Percentiles rank a stretch among this genome's conserved stretches.
These are phyloP conservation scores for Bondarzewia mesenterica DNA, from an alignment of 1,284 basidiomycete genomes.

Conservation along the genomic window DNA sequence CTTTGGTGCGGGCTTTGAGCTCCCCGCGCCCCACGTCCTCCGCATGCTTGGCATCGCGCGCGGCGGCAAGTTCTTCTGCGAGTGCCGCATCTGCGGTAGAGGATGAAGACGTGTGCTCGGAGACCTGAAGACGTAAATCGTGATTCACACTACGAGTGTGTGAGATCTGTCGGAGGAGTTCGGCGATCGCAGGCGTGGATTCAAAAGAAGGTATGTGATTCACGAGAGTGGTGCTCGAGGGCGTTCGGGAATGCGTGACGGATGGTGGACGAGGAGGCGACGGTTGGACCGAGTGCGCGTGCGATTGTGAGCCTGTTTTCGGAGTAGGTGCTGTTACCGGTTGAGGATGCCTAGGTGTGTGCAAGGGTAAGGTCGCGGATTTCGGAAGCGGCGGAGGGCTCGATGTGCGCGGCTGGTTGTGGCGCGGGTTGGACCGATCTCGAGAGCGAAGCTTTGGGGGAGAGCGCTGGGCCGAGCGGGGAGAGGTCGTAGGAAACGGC, in stretches of 20 bases:
- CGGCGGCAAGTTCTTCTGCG: slow-evolving; percentile 65
- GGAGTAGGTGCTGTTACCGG: background rate
- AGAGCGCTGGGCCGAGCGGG: slow-evolving; percentile 7
- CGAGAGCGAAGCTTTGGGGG: slow-evolving; percentile 17
- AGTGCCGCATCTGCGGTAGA: slow-evolving; percentile 58
- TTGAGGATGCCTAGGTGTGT: slow-evolving; percentile 28
- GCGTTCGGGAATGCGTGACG: background rate
- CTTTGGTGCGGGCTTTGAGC: slow-evolving; percentile 74
- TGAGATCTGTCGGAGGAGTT: slow-evolving; percentile 73
- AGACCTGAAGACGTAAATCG: slow-evolving; percentile 74
- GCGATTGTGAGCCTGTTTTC: slow-evolving; percentile 12
- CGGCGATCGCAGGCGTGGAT: slow-evolving; percentile 64
- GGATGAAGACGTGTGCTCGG: slow-evolving; percentile 56
- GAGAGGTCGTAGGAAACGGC: slow-evolving; percentile 14
- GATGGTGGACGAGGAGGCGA: slow-evolving; percentile 13
- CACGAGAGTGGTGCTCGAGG: slow-evolving; percentile 9
- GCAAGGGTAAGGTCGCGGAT: slow-evolving; percentile 69
- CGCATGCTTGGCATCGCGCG: slow-evolving; percentile 71
- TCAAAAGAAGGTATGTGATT: slow-evolving; percentile 33
- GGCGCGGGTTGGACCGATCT: slow-evolving; percentile 16
- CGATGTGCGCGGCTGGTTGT: slow-evolving; percentile 38
- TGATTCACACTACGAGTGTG: slow-evolving; percentile 56
- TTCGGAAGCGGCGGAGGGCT: slow-evolving; percentile 79
- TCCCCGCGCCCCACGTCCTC: slow-evolving; percentile 79
- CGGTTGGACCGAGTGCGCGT: slow-evolving; percentile 12